Evolutionary conservation across 1,139 yeast genomes (phyloP), one percentile per base, ranked within the genome.

Genomic region (Hemisphaericaspora xylanilytica): DNA sequence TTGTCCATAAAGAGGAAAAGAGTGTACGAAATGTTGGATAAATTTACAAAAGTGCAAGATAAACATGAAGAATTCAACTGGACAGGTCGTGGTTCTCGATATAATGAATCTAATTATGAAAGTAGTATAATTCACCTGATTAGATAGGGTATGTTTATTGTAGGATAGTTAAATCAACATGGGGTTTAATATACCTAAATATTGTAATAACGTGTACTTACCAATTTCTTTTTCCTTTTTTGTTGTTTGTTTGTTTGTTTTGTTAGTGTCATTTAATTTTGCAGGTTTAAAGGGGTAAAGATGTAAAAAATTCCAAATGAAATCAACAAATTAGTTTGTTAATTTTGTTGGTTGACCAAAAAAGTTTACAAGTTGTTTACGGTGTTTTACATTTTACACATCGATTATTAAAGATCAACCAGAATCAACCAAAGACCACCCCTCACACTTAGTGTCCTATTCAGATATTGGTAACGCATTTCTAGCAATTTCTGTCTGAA

Each of bases 41-140:
- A 73, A 41, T 86, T 85, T 57, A 71, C 74, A 36, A 67, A 67
- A 15, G 74, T 81, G 5, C 92, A 84, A 56, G 76, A 75, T 41
- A 65, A 62, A 34, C 82, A 81, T 40, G 81, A 79, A 31, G 48
- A 44, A 3, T 43, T 16, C 24, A 33, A n/a, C 17, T 24, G 14
- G 18, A 42, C 16, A 12, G 28, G 17, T 7, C 13, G 15, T 14
- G 25, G 15, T 16, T 27, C 28, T 16, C n/a, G 28, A 12, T 34
- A 27, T 33, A 33, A 35, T 33, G 41, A 35, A 18, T 29, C 38
- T 6, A 35, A 36, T 16, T 36, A 36, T 31, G 38, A 36, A 15
- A 31, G 24, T 35, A 35, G 37, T 35, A 35, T 35, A 2, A 13
- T 22, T 12, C 27, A 33, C 12, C 36, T 33, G 36, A 33, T 33